Percentiles rank a stretch among this genome's conserved stretches.
phyloP scores from a whole-genome alignment of 176 grass and related monocot species.

The Juncus effusus region DNA sequence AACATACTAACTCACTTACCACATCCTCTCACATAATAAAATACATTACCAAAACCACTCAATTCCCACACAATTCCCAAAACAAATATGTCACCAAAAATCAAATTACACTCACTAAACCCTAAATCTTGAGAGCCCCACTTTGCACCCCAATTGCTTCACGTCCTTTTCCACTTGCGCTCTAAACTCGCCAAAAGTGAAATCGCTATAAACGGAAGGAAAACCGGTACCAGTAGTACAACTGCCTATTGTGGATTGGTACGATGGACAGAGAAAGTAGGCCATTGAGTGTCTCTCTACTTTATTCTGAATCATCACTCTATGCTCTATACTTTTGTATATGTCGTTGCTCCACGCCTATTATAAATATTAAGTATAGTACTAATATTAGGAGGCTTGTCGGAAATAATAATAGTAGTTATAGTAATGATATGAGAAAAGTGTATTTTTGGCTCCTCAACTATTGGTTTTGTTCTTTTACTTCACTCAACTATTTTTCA shows the following conservation, averaged over 20 bases:
- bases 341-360: conserved; percentile 94
- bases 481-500: no score
- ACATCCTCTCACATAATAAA: no score
- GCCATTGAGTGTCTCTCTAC: conserved; percentile 72
- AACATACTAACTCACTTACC: no score
- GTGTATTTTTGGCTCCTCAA: no score
- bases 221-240: conserved; percentile 30
- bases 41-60: no score
- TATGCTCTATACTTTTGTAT: conserved; percentile 93
- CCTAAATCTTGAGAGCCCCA: conserved; percentile 59
- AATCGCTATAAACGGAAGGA: conserved; percentile 49
- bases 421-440: no score
- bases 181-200: conserved; percentile 88
- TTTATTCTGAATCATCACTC: conserved; percentile 45
- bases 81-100: no score
- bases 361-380: background rate
- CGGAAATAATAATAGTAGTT: no score
- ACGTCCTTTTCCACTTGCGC: conserved; percentile 63
- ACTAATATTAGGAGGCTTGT: no score
- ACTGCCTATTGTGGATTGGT: conserved; percentile 59
- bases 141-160: conserved; percentile 53
- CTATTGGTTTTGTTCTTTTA: no score
- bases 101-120: no score
- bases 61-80: no score
- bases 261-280: conserved; percentile 81